Evolutionary conservation across 371 early-diverging fungal species (phyloP).

Genomic region (Apophysomyces variabilis): DNA sequence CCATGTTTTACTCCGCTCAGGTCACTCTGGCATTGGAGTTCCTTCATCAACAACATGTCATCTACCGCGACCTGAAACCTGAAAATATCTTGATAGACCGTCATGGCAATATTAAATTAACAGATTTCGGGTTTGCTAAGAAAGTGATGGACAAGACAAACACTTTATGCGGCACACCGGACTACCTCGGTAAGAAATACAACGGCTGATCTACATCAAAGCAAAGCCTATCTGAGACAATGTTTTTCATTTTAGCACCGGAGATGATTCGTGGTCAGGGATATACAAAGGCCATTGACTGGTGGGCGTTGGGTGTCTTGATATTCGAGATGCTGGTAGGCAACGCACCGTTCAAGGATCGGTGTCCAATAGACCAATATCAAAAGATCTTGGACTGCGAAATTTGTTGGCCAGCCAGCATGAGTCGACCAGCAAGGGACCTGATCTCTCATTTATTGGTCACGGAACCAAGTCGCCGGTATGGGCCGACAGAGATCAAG

Average conservation of each 20-base stretch:
- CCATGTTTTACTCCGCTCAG: slow-evolving; percentile 82
- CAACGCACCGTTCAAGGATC: slow-evolving; percentile 93
- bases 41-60: slow-evolving; percentile 88
- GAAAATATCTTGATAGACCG: slow-evolving; percentile 88
- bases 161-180: slow-evolving; percentile 99
- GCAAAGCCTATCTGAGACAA: neutral
- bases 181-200: slow-evolving; percentile 72
- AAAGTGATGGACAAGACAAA: slow-evolving; percentile 92
- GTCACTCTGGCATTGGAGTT: slow-evolving; percentile 84
- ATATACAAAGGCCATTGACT: slow-evolving; percentile 95
- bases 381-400: slow-evolving; percentile 78
- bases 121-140: slow-evolving; percentile 99
- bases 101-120: slow-evolving; percentile 96
- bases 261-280: slow-evolving; percentile 96
- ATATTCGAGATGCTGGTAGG: slow-evolving; percentile 94
- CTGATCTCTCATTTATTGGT: slow-evolving; percentile 85
- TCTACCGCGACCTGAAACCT: slow-evolving; percentile 95
- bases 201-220: neutral
- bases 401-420: slow-evolving; percentile 78
- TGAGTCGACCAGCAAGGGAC: slow-evolving; percentile 89
- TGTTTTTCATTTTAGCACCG: slow-evolving; percentile 65
- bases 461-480: slow-evolving; percentile 84
- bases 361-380: slow-evolving; percentile 86
- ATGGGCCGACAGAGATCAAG: slow-evolving; percentile 94
- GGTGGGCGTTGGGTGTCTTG: slow-evolving; percentile 88